Evolutionary conservation across 257 asterid species (phyloP).

Genomic region (Jacaranda mimosifolia): DNA sequence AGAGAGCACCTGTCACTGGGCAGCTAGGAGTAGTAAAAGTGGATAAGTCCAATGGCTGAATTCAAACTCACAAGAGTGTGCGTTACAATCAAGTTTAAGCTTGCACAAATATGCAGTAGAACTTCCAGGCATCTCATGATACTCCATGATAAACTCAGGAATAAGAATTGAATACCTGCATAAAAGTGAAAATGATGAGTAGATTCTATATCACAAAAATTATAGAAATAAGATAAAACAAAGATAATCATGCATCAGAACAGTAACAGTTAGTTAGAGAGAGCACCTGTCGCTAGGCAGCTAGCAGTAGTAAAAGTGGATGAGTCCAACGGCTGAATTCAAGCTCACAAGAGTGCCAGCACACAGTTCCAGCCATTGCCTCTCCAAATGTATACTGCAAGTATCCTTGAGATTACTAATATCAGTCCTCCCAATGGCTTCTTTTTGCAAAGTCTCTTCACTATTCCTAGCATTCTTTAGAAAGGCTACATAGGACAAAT

Average conservation of each 20-base stretch:
- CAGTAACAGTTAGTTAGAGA: slow-evolving; percentile 31
- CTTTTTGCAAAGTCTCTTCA: slow-evolving; percentile 96
- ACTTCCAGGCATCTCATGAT: slow-evolving; percentile 77
- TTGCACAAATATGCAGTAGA: too few species aligned
- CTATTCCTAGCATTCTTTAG: too few species aligned
- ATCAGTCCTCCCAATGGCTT: slow-evolving; percentile 98
- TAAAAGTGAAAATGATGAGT: too few species aligned
- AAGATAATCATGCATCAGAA: slow-evolving; percentile 5
- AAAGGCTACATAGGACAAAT: too few species aligned
- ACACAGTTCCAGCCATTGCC: slow-evolving; percentile 61
- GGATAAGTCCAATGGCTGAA: too few species aligned
- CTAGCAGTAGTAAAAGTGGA: slow-evolving; percentile 99
- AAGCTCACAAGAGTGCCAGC: slow-evolving; percentile 99
- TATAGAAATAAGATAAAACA: slow-evolving; percentile 10
- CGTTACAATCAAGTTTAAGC: too few species aligned
- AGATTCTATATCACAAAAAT: too few species aligned
- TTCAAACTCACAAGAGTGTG: too few species aligned
- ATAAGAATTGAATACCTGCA: slow-evolving; percentile 94
- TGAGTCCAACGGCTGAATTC: slow-evolving; percentile 97
- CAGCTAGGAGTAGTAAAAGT: too few species aligned
- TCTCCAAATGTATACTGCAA: slow-evolving; percentile 58
- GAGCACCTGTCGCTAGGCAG: slow-evolving; percentile 93
- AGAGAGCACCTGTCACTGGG: too few species aligned
- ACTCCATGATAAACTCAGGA: slow-evolving; percentile 93
- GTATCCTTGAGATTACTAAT: slow-evolving; percentile 89